A percentile compares a stretch with the other conserved stretches of the same genome.
These are phyloP conservation scores for Gossypium gossypioides DNA, from an alignment of 441 rosid genomes.

Conservation along the genomic window DNA sequence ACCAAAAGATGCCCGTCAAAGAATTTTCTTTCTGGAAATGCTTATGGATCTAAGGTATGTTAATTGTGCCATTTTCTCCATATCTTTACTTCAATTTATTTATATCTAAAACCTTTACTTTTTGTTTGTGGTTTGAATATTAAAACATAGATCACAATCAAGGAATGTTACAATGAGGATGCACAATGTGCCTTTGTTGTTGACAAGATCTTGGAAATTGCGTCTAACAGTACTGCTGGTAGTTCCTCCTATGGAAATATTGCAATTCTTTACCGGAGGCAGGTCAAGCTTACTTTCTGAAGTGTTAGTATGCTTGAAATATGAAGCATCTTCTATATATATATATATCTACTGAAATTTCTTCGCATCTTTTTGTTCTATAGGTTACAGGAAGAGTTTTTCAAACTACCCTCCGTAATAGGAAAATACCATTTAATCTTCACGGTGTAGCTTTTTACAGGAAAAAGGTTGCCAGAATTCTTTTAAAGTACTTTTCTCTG, in stretches of 20 bases:
- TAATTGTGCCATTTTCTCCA: neutral
- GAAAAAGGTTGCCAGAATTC: conserved; percentile 54
- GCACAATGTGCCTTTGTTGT: conserved; percentile 81
- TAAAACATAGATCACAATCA: conserved; percentile 51
- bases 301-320: conserved; percentile 12
- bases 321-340: neutral
- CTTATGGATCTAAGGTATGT: conserved; percentile 77
- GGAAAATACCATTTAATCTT: conserved; percentile 85
- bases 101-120: neutral
- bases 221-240: conserved; percentile 32
- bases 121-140: conserved; percentile 20
- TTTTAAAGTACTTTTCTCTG: neutral
- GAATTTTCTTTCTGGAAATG: conserved; percentile 67
- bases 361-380: conserved; percentile 19
- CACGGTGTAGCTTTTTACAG: conserved; percentile 93
- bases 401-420: conserved; percentile 70
- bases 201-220: conserved; percentile 75
- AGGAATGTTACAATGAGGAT: conserved; percentile 77
- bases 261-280: conserved; percentile 89
- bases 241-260: conserved; percentile 55
- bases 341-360: conserved; percentile 12
- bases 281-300: conserved; percentile 45
- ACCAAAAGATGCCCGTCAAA: conserved; percentile 52
- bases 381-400: conserved; percentile 83
- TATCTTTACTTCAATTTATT: conserved; percentile 1